These are phyloP conservation scores for Colletotrichum truncatum DNA, from an alignment of 2,329 filamentous ascomycete species.

Conservation along the genomic window DNA sequence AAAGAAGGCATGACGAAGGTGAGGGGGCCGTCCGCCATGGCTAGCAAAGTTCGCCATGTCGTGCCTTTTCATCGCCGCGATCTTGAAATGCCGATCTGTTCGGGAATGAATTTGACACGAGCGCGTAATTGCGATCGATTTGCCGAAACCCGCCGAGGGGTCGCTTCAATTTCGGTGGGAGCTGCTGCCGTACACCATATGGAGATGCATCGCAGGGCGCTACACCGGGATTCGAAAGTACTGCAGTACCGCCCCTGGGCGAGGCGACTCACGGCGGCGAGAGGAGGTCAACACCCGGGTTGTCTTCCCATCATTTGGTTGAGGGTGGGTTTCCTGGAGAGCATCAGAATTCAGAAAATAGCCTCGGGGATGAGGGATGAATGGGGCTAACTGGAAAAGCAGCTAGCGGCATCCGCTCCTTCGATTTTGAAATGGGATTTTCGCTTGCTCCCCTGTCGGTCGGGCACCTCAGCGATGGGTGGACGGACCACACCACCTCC, in stretches of 20 bases:
- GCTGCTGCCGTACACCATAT: neutral
- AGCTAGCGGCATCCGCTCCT: constrained; percentile 17
- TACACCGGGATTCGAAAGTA: neutral
- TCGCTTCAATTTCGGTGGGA: constrained; percentile 16
- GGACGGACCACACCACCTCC: constrained; percentile 20
- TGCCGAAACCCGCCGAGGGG: constrained; percentile 16
- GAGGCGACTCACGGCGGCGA: neutral
- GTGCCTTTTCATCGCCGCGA: neutral
- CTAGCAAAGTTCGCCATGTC: neutral
- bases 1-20: neutral
- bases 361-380: constrained; percentile 14
- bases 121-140: neutral
- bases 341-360: constrained; percentile 14
- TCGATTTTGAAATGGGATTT: constrained; percentile 26
- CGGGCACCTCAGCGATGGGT: constrained; percentile 12
- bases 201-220: neutral
- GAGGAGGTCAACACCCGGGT: constrained; percentile 1
- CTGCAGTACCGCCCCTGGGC: neutral
- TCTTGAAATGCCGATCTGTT: neutral
- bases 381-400: constrained; percentile 7
- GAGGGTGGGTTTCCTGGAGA: constrained; percentile 19
- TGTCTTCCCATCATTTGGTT: constrained; percentile 4
- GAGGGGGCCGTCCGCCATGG: neutral
- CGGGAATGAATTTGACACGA: neutral
- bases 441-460: constrained; percentile 14